Evolutionary conservation across 164 flowering plant genomes (phyloP), one percentile per base, ranked within the genome.

Genomic region (Liriodendron chinense): DNA sequence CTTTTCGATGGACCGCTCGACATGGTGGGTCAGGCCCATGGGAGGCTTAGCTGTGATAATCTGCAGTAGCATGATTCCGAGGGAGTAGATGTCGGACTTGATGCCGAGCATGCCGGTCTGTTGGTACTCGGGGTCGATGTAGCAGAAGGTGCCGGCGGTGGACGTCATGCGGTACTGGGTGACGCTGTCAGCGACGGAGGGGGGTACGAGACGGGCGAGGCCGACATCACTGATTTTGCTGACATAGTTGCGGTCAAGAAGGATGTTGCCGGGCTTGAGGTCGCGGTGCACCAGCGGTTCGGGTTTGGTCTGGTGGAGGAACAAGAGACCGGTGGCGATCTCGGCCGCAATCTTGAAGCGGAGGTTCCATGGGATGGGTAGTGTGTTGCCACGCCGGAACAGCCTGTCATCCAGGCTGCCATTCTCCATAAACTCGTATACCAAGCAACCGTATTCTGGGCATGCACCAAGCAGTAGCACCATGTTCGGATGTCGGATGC

Each of bases 61-160:
- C 53, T 92, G 97, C 3, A 92, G 91, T 24, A 92, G 76, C 91
- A 92, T 72, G 56, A 92, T 80, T 1, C 97, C 97, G 65, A 92
- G 48, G 0, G 94, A 92, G 82, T 92, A 92, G 47, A 90, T 79
- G 73, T 92, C 97, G 0, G 94, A 90, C 73, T 85, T 90, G 7
- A 80, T 84, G 2, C 91, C 89, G 28, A 90, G 74, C 87, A 72
- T 85, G n/a, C 97, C 94, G 2, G 91, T 87, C 67, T 89, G 93
- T 75, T 92, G 97, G 70, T 92, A 92, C 85, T 92, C 97, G 43
- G 97, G 97, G 77, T 92, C 97, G 12, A 92, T 92, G 80, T 90
- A 92, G 80, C 93, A 90, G 74, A 92, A 92, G 20, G 97, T 92
- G 34, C 97, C 97, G 2, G 94, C 97, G 0, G 97, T 87, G 8